Evolutionary conservation across 139 green algal species (phyloP).

Genomic region (Chlamydomonas schloesseri): DNA sequence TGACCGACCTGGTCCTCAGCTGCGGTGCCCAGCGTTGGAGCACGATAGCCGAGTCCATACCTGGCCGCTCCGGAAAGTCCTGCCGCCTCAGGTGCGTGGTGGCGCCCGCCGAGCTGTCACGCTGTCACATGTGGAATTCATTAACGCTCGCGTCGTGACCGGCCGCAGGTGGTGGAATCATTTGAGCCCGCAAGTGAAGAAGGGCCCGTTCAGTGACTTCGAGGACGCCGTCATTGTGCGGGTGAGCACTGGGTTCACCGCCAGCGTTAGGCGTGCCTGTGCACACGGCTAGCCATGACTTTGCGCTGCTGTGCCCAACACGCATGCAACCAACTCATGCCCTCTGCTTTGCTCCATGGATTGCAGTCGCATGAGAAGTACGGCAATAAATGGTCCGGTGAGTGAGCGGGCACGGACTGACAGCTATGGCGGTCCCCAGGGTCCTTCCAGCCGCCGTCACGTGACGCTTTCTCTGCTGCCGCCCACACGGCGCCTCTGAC

Average conservation of each 20-base stretch:
- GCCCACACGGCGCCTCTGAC: too few species aligned
- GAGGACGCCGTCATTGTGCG: constrained; percentile 83
- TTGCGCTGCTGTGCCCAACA: neutral
- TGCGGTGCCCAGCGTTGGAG: constrained; percentile 29
- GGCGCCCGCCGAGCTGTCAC: neutral
- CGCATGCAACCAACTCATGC: too few species aligned
- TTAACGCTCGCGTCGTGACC: neutral
- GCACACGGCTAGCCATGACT: neutral
- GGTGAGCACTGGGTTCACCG: constrained; percentile 16
- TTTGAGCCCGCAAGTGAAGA: constrained; percentile 85
- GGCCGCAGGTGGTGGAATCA: constrained; percentile 85
- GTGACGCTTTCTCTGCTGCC: too few species aligned
- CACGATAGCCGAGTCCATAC: constrained; percentile 38
- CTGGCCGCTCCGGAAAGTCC: constrained; percentile 24
- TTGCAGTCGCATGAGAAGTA: constrained; percentile 60
- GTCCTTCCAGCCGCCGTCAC: too few species aligned
- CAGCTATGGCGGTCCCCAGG: too few species aligned
- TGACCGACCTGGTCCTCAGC: constrained; percentile 16
- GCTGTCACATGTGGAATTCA: neutral
- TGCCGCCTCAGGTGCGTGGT: constrained; percentile 17
- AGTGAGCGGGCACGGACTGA: too few species aligned
- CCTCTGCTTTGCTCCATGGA: neutral
- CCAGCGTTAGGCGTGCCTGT: neutral
- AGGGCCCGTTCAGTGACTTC: constrained; percentile 78
- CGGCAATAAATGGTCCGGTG: constrained; percentile 64